These are phyloP conservation scores for Jaminaea rosea DNA, from an alignment of 1,284 basidiomycete genomes.

Conservation along the genomic window DNA sequence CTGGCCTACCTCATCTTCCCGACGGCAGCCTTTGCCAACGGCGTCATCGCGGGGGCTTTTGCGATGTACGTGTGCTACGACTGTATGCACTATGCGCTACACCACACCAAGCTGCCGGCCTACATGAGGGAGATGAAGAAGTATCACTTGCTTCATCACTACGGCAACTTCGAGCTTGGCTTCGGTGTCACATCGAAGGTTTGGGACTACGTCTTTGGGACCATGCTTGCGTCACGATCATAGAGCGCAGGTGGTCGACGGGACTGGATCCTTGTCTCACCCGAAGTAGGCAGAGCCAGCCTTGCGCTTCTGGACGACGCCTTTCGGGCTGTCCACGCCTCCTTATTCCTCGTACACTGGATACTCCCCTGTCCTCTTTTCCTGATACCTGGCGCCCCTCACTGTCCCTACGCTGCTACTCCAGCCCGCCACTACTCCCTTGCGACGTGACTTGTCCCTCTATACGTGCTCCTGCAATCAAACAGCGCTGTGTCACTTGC, in stretches of 20 bases:
- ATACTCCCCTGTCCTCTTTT: too few species aligned
- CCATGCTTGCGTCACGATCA: slow-evolving; percentile 49
- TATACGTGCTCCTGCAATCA: too few species aligned
- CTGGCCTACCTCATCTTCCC: slow-evolving; percentile 81
- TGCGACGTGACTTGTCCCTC: too few species aligned
- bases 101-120: slow-evolving; percentile 57
- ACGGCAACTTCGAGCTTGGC: slow-evolving; percentile 79
- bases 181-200: slow-evolving; percentile 91
- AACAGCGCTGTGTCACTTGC: too few species aligned
- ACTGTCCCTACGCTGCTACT: too few species aligned
- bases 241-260: too few species aligned
- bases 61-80: slow-evolving; percentile 65
- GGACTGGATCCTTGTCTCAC: not conserved
- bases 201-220: slow-evolving; percentile 90
- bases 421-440: too few species aligned
- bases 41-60: slow-evolving; percentile 83
- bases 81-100: slow-evolving; percentile 47
- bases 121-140: slow-evolving; percentile 89
- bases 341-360: too few species aligned
- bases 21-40: slow-evolving; percentile 67
- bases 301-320: too few species aligned
- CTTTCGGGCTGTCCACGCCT: too few species aligned
- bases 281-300: too few species aligned
- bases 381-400: too few species aligned
- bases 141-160: slow-evolving; percentile 97